phyloP scores from a whole-genome alignment of 495 filamentous ascomycete species.

The Xylaria nigripes region DNA sequence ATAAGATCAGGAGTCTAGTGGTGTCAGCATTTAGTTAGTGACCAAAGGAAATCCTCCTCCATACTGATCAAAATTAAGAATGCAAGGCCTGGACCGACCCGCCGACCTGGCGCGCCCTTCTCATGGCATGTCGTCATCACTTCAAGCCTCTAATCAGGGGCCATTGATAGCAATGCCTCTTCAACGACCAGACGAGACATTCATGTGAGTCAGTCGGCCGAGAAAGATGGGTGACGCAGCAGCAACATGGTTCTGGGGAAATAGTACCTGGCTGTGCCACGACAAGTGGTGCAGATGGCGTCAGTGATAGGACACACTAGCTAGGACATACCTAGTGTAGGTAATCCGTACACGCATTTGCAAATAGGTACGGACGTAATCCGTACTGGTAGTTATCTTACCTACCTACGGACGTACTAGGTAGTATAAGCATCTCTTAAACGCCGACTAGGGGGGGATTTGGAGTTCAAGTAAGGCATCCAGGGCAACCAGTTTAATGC shows the following conservation, averaged over 20 bases:
- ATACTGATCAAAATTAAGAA: no score
- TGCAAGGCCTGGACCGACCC: no score
- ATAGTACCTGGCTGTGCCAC: neutral
- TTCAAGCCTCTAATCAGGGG: neutral
- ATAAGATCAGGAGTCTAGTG: no score
- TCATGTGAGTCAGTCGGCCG: neutral
- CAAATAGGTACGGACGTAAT: neutral
- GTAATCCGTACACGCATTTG: no score
- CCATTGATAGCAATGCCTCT: neutral
- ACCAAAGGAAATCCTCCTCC: no score
- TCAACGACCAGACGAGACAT: neutral
- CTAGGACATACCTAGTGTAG: no score
- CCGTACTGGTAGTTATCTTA: no score
- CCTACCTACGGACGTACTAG: no score
- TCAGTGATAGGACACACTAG: neutral
- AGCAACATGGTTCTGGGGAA: neutral
- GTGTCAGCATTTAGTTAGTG: slow-evolving; percentile 8
- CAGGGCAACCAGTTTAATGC: neutral
- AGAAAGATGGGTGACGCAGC: neutral
- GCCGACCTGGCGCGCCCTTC: no score
- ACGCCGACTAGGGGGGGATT: neutral
- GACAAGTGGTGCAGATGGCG: neutral
- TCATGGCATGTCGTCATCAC: neutral
- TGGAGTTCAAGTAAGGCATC: slow-evolving; percentile 3
- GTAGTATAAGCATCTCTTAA: no score